Evolutionary conservation across 345 rosid species (phyloP).

Genomic region (Geranium brycei): DNA sequence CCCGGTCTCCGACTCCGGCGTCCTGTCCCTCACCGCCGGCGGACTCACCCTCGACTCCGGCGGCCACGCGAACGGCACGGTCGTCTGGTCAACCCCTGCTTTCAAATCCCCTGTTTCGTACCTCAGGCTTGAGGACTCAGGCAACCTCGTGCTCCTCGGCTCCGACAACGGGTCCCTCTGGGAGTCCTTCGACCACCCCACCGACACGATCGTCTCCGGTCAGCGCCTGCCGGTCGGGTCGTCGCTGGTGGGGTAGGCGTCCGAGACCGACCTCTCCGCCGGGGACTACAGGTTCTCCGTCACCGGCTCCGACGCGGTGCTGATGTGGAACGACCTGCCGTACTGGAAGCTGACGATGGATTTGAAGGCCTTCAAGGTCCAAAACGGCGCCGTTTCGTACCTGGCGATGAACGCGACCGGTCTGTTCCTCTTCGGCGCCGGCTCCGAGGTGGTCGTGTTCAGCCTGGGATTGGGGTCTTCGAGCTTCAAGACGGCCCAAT

Average conservation of each 20-base stretch:
- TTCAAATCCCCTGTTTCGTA: background rate
- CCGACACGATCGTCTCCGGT: conserved; percentile 13
- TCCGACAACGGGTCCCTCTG: conserved; percentile 10
- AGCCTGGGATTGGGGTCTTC: background rate
- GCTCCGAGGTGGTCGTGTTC: conserved; percentile 3
- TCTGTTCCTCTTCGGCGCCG: conserved; percentile 1
- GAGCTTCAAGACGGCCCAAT: conserved; percentile 1
- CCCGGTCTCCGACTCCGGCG: conserved; percentile 11
- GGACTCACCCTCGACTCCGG: conserved; percentile 9
- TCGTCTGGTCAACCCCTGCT: conserved; percentile 12
- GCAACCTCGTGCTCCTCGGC: conserved; percentile 15
- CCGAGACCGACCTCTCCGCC: background rate
- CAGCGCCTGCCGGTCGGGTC: conserved; percentile 9
- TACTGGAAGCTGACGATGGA: conserved; percentile 15
- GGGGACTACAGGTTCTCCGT: conserved; percentile 11
- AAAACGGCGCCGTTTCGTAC: conserved; percentile 1
- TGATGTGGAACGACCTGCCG: conserved; percentile 11
- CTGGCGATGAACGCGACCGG: conserved; percentile 7
- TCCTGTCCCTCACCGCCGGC: conserved; percentile 1
- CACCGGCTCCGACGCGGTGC: conserved; percentile 9
- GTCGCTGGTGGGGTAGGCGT: background rate
- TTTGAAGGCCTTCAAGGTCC: background rate
- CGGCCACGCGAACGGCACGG: background rate
- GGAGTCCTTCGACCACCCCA: conserved; percentile 15
- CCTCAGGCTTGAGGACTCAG: conserved; percentile 13